Evolutionary conservation across 2,329 filamentous ascomycete genomes (phyloP).

Genomic region (Phialophora verrucosa): DNA sequence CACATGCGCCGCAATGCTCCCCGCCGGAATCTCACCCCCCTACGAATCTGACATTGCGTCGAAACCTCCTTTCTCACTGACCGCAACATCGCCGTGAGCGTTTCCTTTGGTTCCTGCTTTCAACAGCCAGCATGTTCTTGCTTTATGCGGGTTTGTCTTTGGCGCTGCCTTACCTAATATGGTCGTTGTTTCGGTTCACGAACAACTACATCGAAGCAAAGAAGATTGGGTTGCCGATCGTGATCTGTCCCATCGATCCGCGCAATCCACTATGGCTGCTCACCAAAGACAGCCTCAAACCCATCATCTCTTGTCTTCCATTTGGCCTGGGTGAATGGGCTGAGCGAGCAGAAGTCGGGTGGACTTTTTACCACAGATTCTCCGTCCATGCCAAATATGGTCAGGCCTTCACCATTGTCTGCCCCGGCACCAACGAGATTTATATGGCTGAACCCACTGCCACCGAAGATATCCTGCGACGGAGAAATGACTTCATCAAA

Average conservation of each 20-base stretch:
- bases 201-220: constrained; percentile 34
- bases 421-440: constrained; percentile 31
- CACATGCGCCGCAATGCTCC: neutral
- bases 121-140: constrained; percentile 18
- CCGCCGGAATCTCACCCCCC: constrained; percentile 1
- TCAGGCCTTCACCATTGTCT: constrained; percentile 34
- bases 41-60: neutral
- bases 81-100: neutral
- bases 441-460: constrained; percentile 29
- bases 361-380: constrained; percentile 23
- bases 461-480: constrained; percentile 14
- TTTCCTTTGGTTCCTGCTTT: neutral
- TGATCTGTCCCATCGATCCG: constrained; percentile 31
- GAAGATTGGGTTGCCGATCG: constrained; percentile 33
- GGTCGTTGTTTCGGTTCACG: constrained; percentile 24
- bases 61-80: too few species aligned
- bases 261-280: constrained; percentile 29
- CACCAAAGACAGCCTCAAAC: constrained; percentile 20
- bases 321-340: constrained; percentile 34
- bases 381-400: constrained; percentile 28
- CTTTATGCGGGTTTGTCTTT: constrained; percentile 16
- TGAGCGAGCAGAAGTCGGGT: constrained; percentile 29
- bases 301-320: constrained; percentile 19
- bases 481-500: constrained; percentile 32
- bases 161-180: constrained; percentile 24